phyloP scores from a whole-genome alignment of 192 early-diverging fungal species.

The Ambispora gerdemannii region DNA sequence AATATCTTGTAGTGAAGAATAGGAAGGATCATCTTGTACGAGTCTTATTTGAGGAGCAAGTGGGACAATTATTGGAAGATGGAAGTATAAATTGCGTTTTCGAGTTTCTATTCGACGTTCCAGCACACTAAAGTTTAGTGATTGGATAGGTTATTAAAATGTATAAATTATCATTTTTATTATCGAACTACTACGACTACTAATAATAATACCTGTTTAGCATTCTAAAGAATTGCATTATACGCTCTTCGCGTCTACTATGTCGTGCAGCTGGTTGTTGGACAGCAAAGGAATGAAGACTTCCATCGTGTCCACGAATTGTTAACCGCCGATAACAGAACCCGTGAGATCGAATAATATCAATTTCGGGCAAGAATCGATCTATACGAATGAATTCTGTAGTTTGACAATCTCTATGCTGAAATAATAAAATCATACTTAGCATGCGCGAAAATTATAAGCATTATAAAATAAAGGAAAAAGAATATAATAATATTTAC shows the following conservation, averaged over 20 bases:
- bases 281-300: constrained; percentile 84
- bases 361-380: constrained; percentile 90
- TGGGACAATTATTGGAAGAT: constrained; percentile 88
- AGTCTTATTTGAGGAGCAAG: constrained; percentile 89
- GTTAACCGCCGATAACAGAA: constrained; percentile 75
- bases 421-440: neutral
- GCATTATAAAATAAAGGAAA: too few species aligned
- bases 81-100: constrained; percentile 74
- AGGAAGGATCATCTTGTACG: constrained; percentile 88
- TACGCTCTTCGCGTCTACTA: constrained; percentile 91
- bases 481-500: constrained; percentile 39
- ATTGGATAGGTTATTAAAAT: too few species aligned
- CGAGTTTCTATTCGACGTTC: constrained; percentile 82
- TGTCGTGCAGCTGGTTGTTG: constrained; percentile 91
- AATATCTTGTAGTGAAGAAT: constrained; percentile 87
- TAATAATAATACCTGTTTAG: constrained; percentile 65
- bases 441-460: neutral
- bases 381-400: constrained; percentile 95
- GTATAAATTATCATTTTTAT: too few species aligned
- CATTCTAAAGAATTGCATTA: constrained; percentile 92
- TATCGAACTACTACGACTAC: neutral
- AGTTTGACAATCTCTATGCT: constrained; percentile 63
- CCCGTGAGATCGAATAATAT: constrained; percentile 71
- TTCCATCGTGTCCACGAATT: constrained; percentile 90
- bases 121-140: constrained; percentile 57